phyloP scores from a whole-genome alignment of 306 rosid species.

The Alnus rubra region DNA sequence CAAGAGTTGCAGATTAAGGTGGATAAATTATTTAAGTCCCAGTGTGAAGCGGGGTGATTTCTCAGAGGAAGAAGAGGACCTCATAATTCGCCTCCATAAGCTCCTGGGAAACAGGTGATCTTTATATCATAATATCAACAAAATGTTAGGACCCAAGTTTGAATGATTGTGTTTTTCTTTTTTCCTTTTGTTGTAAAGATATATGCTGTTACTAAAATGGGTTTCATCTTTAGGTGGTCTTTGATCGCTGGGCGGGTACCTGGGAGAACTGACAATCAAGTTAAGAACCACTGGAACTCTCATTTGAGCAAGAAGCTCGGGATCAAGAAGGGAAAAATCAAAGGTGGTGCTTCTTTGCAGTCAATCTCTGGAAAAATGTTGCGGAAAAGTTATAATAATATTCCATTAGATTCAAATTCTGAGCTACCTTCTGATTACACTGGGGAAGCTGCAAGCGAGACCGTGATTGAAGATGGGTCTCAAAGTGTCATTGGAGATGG shows the following conservation, averaged over 20 bases:
- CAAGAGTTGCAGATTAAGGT: constrained; percentile 65
- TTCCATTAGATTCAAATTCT: constrained; percentile 1
- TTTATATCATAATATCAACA: no score
- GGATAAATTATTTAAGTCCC: constrained; percentile 66
- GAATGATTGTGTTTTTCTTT: background rate
- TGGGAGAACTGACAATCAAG: constrained; percentile 74
- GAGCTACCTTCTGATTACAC: background rate
- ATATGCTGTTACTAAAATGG: background rate
- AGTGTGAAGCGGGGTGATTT: constrained; percentile 53
- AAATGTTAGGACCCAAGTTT: no score
- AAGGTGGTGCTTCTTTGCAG: background rate
- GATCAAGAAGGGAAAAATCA: constrained; percentile 29
- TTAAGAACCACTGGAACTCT: constrained; percentile 71
- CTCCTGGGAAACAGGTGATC: constrained; percentile 57
- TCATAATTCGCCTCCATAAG: constrained; percentile 62
- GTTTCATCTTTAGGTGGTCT: constrained; percentile 48
- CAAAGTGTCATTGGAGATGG: background rate
- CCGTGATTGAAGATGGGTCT: background rate
- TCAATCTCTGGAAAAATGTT: background rate
- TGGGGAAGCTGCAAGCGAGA: constrained; percentile 7
- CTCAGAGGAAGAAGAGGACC: constrained; percentile 62
- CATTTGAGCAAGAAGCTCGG: constrained; percentile 59
- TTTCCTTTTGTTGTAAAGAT: background rate
- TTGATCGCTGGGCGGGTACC: constrained; percentile 74
- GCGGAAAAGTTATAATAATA: background rate